Base-by-base conservation (phyloP, 371 early-diverging fungal genomes). In the Mucor indicus region DNA sequence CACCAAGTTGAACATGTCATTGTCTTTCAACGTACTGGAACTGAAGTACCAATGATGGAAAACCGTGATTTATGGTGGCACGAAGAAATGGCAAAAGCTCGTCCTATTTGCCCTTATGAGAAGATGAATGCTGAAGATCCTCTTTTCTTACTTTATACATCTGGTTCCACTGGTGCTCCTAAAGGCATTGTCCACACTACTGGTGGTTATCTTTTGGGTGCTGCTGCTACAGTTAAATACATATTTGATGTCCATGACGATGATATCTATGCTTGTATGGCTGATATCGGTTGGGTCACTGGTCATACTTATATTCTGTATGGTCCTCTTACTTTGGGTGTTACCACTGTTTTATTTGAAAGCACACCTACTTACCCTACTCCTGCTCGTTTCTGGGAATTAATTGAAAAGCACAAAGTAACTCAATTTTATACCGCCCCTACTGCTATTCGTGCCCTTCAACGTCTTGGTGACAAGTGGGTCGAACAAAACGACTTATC, bases 401-500 rank as follows among this genome's bases (percentile, higher is more conserved):
- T 87, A 29, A 84, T 95, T 27, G 89, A 87, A 48, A 85, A 88
- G 41, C 91, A 91, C 80, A 86, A 80, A 56, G 75, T 98, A 50
- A 97, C 97, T 13, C 96, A 96, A 63, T 89, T 98, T 61, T 98
- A 98, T 74, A 98, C 99, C 11, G 98, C 99, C 0, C 99, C 99
- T 13, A 98, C 99, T 5, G 95, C 95, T 30, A 91, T 98, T 50
- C 87, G 99, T 42, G 92, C 95, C 3, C 78, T 98, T 45, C 86
- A 91, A 42, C 81, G 90, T 21, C 67, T 87, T 20, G 95, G 95
- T 24, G 90, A 95, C 55, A 72, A 85, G 29, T 80, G 80, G 76
- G 83, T 92, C 27, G 72, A 83, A 48, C 74, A 79, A 15, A 78
- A 82, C 59, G 81, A 87, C 43, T 72, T 95, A 45, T 77, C 81